A percentile compares a stretch with the other conserved stretches of the same genome.
phyloP scores from a whole-genome alignment of 73 alveolate genomes.

The Paramecium octaurelia region DNA sequence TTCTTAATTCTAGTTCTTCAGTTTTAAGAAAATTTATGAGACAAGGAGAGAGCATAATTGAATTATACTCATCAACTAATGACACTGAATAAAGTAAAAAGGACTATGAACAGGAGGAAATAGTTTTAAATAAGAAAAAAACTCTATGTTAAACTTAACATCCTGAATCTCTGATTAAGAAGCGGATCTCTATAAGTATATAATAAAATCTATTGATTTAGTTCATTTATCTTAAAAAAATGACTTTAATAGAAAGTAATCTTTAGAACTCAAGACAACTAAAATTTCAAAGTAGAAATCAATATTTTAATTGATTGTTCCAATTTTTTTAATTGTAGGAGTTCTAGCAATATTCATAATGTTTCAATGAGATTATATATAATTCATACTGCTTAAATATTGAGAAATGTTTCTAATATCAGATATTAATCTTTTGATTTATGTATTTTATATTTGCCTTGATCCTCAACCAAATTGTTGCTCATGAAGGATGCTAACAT shows the following conservation, averaged over 20 bases:
- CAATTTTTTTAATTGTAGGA: not conserved
- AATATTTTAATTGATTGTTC: not conserved
- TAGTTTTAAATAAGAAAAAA: not conserved
- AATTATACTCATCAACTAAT: not conserved
- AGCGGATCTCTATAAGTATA: not conserved
- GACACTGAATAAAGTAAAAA: not conserved
- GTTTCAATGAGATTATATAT: not conserved
- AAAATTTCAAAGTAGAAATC: not conserved
- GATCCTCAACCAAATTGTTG: not conserved
- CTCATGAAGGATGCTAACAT: not conserved
- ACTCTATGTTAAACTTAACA: not conserved
- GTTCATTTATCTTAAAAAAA: not conserved
- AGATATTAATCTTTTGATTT: not conserved
- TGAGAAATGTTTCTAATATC: not conserved
- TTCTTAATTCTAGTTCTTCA: not conserved
- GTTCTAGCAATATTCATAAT: not conserved
- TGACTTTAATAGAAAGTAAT: not conserved
- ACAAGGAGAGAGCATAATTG: not conserved
- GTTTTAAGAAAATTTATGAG: not conserved
- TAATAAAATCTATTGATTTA: not conserved
- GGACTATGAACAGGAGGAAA: not conserved
- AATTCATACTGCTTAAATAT: not conserved
- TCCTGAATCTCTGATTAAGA: not conserved
- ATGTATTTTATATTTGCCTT: not conserved
- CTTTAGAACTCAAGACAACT: not conserved